Conservation (phyloP, 257 asterid species). For the Solanum arcanum region DNA sequence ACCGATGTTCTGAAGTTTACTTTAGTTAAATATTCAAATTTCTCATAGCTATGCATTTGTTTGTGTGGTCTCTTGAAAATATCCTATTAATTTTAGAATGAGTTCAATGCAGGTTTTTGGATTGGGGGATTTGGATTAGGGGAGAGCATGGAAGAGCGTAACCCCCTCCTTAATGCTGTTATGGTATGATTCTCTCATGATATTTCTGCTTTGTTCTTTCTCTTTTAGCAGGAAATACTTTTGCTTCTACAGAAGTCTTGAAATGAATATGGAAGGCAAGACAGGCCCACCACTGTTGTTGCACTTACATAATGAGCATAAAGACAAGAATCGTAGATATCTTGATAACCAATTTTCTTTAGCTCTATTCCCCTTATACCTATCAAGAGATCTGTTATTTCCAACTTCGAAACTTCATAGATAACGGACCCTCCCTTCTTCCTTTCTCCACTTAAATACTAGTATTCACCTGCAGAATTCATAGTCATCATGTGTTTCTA, state of each 20-base stretch:
- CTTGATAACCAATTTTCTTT: background rate
- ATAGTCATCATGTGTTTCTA: background rate
- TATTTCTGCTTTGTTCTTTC: conserved; percentile 11
- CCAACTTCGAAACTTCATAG: background rate
- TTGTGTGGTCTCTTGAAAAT: background rate
- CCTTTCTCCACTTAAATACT: background rate
- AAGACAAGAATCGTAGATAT: background rate
- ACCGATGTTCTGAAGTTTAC: background rate
- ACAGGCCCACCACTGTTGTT: background rate
- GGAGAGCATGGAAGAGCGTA: conserved; percentile 75
- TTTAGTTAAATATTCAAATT: background rate
- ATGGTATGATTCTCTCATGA: conserved; percentile 51
- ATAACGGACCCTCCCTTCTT: background rate
- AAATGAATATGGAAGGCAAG: background rate
- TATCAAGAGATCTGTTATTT: background rate
- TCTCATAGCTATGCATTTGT: background rate
- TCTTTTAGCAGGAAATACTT: background rate
- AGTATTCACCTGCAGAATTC: background rate
- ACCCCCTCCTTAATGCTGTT: conserved; percentile 60
- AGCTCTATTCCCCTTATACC: background rate
- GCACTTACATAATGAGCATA: background rate
- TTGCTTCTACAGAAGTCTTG: background rate
- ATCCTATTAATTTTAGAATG: background rate
- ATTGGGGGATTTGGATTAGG: conserved; percentile 94
- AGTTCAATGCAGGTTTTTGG: conserved; percentile 55